phyloP scores from a whole-genome alignment of 2,329 filamentous ascomycete genomes.

The Fusarium irregulare region DNA sequence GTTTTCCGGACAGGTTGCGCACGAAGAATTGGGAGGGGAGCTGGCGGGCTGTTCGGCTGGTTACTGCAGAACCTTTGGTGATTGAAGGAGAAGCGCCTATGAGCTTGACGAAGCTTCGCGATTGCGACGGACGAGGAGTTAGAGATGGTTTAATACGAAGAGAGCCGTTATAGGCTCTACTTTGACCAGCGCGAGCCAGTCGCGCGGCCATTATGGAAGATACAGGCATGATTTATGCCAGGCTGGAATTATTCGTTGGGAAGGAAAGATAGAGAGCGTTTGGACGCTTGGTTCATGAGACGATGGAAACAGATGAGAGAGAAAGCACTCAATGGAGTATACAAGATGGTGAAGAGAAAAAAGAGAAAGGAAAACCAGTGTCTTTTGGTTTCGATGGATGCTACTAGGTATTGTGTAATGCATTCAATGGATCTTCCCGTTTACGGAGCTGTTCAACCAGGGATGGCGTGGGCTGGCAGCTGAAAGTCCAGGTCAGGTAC shows the following conservation, averaged over 20 bases:
- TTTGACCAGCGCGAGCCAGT: constrained; percentile 38
- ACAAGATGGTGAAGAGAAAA: constrained; percentile 3
- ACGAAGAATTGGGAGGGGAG: constrained; percentile 44
- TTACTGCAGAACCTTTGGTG: constrained; percentile 18
- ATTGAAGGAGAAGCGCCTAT: constrained; percentile 23
- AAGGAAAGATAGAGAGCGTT: constrained; percentile 6
- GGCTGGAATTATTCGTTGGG: constrained; percentile 10
- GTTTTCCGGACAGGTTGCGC: constrained; percentile 63
- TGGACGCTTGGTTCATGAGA: constrained; percentile 26
- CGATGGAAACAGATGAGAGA: constrained; percentile 9
- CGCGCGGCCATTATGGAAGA: constrained; percentile 42
- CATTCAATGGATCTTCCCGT: constrained; percentile 27
- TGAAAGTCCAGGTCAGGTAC: background rate
- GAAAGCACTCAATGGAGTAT: constrained; percentile 19
- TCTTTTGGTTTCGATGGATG: constrained; percentile 1
- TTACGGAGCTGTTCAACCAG: constrained; percentile 32
- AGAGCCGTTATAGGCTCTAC: constrained; percentile 23
- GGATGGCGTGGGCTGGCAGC: constrained; percentile 11
- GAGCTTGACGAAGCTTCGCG: constrained; percentile 40
- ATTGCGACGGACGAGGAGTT: constrained; percentile 28
- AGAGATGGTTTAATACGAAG: constrained; percentile 26
- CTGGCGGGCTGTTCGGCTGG: constrained; percentile 14
- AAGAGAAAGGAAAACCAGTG: background rate
- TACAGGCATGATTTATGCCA: constrained; percentile 35
- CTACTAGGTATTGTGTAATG: constrained; percentile 24